phyloP scores from a whole-genome alignment of 1,284 basidiomycete species.

The Austroboletus rostrupii region DNA sequence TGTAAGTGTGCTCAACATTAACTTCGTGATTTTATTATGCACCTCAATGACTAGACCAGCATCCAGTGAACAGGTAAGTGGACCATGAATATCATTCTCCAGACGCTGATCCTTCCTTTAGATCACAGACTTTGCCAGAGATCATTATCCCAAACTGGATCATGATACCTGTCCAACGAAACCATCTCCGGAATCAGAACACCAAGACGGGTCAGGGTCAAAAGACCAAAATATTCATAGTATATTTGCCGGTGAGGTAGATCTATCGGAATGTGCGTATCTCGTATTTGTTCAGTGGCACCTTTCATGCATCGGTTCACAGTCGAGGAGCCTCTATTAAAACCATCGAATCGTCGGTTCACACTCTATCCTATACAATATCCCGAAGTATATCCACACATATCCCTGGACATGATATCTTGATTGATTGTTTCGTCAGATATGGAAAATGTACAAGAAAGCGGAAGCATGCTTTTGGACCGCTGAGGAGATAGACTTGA shows the following conservation, averaged over 20 bases:
- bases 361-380: constrained; percentile 96
- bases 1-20: not conserved
- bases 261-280: constrained; percentile 57
- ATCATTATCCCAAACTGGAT: not conserved
- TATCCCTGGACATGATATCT: not conserved
- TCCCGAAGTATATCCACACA: constrained; percentile 59
- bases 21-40: not conserved
- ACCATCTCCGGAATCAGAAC: no score
- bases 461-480: constrained; percentile 95
- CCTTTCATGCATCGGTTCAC: not conserved
- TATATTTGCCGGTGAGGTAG: constrained; percentile 58
- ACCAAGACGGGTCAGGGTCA: not conserved
- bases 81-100: not conserved
- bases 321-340: constrained; percentile 80
- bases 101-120: not conserved
- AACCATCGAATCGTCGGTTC: constrained; percentile 76
- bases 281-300: not conserved
- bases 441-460: constrained; percentile 97
- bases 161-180: no score
- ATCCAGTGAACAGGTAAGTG: not conserved
- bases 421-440: constrained; percentile 43
- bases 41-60: constrained; percentile 5
- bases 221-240: not conserved
- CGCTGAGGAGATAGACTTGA: constrained; percentile 95
- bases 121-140: not conserved